A percentile compares a stretch with the other conserved stretches of the same genome.
These are phyloP conservation scores for Trichocomaceae sp. DNA, from an alignment of 2,329 filamentous ascomycete genomes.

Conservation along the genomic window DNA sequence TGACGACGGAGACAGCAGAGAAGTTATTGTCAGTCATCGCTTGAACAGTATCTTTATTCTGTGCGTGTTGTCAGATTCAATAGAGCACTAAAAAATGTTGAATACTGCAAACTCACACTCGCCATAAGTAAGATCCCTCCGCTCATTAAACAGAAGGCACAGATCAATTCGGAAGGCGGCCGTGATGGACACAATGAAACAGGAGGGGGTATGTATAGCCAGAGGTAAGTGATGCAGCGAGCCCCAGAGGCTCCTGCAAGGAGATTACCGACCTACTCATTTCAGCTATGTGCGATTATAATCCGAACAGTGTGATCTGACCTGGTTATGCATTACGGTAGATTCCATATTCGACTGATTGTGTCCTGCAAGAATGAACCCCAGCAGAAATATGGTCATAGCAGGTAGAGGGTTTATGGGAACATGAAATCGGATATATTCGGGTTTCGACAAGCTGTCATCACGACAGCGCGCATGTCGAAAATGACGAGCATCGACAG, in stretches of 20 bases:
- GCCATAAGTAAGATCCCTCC: constrained; percentile 90
- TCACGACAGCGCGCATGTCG: too few relatives aligned
- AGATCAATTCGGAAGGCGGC: constrained; percentile 61
- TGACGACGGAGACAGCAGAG: neutral
- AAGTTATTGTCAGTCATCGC: neutral
- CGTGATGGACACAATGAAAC: too few relatives aligned
- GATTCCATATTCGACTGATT: neutral
- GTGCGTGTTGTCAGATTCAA: neutral
- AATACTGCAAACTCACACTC: constrained; percentile 54
- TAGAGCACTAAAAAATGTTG: neutral
- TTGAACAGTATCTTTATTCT: neutral
- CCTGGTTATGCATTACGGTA: neutral
- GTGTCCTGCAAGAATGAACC: neutral
- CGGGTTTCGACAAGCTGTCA: constrained; percentile 27
- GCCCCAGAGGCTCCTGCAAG: neutral
- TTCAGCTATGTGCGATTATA: neutral
- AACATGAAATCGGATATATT: constrained; percentile 50
- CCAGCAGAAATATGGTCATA: constrained; percentile 38
- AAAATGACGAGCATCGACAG: too few relatives aligned
- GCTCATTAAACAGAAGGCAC: constrained; percentile 75
- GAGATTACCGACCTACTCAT: neutral
- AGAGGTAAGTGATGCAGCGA: constrained; percentile 62
- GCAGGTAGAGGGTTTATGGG: constrained; percentile 37
- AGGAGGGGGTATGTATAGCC: constrained; percentile 68
- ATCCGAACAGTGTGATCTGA: neutral